These are phyloP conservation scores for Meira miltonrushii DNA, from an alignment of 1,284 basidiomycete species.

Conservation along the genomic window DNA sequence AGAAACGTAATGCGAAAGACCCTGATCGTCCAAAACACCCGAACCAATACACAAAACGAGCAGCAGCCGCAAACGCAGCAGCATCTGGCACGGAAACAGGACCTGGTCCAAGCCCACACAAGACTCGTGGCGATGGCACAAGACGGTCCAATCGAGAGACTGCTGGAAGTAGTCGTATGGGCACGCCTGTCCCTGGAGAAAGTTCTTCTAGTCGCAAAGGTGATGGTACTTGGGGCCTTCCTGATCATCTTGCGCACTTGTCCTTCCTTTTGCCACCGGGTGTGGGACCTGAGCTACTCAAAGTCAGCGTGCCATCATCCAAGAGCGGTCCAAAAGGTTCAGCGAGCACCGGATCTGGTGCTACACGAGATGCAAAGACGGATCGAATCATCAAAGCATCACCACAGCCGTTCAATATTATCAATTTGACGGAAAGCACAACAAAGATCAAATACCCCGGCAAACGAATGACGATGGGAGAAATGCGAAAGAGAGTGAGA, in stretches of 20 bases:
- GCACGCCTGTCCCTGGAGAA: constrained; percentile 31
- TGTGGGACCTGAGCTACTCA: constrained; percentile 3
- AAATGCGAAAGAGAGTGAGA: constrained; percentile 93
- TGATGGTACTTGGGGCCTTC: constrained; percentile 74
- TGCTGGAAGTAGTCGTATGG: constrained; percentile 18
- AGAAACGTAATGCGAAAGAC: not conserved
- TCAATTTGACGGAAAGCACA: constrained; percentile 64
- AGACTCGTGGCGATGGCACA: constrained; percentile 15
- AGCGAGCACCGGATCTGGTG: not conserved
- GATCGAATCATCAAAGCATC: constrained; percentile 8
- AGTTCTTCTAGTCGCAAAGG: constrained; percentile 59
- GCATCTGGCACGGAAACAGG: constrained; percentile 21
- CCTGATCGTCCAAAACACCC: constrained; percentile 53
- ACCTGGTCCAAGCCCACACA: constrained; percentile 41
- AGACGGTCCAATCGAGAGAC: constrained; percentile 11
- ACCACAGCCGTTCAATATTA: constrained; percentile 32
- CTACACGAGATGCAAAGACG: not conserved
- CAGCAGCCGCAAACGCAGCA: constrained; percentile 16
- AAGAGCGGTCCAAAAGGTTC: constrained; percentile 3
- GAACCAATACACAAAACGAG: constrained; percentile 58
- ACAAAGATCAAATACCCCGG: constrained; percentile 90
- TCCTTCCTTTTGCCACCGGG: constrained; percentile 63
- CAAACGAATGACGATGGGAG: constrained; percentile 85
- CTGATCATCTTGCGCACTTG: constrained; percentile 86
- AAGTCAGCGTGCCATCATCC: constrained; percentile 8